phyloP scores from a whole-genome alignment of 345 rosid genomes.

The Salix arbutifolia region DNA sequence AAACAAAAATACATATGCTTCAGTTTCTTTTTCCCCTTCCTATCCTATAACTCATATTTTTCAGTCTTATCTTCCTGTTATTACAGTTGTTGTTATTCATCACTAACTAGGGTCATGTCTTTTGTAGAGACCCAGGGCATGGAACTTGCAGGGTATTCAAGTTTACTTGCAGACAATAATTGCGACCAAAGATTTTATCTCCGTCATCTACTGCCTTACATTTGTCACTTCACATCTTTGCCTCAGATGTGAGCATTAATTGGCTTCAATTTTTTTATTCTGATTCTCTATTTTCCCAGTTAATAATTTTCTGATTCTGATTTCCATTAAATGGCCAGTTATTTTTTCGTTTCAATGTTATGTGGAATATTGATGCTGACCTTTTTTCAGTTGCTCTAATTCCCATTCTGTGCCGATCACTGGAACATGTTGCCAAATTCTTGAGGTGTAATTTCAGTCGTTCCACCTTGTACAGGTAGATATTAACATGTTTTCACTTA shows the following conservation, averaged over 20 bases:
- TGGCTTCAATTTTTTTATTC: background rate
- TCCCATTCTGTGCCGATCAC: constrained; percentile 77
- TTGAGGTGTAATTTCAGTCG: constrained; percentile 72
- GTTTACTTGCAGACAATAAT: constrained; percentile 74
- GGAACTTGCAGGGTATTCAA: constrained; percentile 89
- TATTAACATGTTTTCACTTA: background rate
- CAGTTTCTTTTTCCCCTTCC: background rate
- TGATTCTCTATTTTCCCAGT: background rate
- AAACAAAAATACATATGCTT: constrained; percentile 12
- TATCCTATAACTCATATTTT: background rate
- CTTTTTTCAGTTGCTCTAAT: constrained; percentile 73
- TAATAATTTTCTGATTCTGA: background rate
- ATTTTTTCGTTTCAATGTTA: background rate
- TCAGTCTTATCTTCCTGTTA: constrained; percentile 11
- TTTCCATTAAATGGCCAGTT: background rate
- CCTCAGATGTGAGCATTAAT: constrained; percentile 68
- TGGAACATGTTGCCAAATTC: constrained; percentile 82
- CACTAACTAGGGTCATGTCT: constrained; percentile 13
- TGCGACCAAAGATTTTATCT: constrained; percentile 85
- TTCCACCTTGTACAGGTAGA: constrained; percentile 82
- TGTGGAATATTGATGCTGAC: constrained; percentile 8
- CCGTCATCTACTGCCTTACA: constrained; percentile 81
- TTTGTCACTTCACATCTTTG: constrained; percentile 84
- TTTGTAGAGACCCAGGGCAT: constrained; percentile 78
- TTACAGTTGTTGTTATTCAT: constrained; percentile 9